Base-by-base conservation (phyloP, 345 rosid genomes). In the Ricinus communis region DNA sequence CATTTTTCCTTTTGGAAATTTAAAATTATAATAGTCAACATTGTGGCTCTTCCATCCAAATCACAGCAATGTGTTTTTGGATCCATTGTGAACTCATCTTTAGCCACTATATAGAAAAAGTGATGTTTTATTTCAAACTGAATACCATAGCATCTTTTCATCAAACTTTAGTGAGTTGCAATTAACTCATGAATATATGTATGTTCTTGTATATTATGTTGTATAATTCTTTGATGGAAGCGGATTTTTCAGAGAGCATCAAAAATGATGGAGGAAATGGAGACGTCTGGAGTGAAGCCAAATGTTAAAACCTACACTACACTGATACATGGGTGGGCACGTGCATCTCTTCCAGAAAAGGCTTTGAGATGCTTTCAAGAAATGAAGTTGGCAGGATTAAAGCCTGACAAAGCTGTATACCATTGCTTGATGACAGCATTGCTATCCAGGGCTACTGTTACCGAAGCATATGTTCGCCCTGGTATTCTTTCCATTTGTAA, bases 281-380 rank as follows among this genome's bases (percentile, higher is more conserved):
- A 80, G 77, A 76, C 77, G 40, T 5, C 80, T 62, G 93, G 93
- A 41, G 83, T 92, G 59, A 82, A 49, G 79, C 99, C 97, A 43
- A 95, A 95, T 80, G 76, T 92, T 73, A 91, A 87, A 83, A 95
- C 99, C 31, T 92, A 90, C 80, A 95, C 97, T 3, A 90, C 97
- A 2, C 63, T 95, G 68, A 92, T 95, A 62, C 87, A 92, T 59
- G 99, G 97, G 65, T 95, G 99, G 99, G 90, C 97, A 16, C 79
- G 92, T 11, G 99, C 99, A 53, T 90, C 97, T 41, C 89, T 86
- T 71, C 99, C 96, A 1, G 99, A 92, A 78, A 91, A 87, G 83
- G 97, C 99, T 22, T 79, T 91, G 81, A 75, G 57, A 28, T 90
- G 96, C 86, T 95, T 84, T 63, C 91, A 89, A 77, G 89, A 89